These are phyloP conservation scores for Magnolia changhungtana DNA, from an alignment of 164 flowering plant genomes.

Conservation along the genomic window DNA sequence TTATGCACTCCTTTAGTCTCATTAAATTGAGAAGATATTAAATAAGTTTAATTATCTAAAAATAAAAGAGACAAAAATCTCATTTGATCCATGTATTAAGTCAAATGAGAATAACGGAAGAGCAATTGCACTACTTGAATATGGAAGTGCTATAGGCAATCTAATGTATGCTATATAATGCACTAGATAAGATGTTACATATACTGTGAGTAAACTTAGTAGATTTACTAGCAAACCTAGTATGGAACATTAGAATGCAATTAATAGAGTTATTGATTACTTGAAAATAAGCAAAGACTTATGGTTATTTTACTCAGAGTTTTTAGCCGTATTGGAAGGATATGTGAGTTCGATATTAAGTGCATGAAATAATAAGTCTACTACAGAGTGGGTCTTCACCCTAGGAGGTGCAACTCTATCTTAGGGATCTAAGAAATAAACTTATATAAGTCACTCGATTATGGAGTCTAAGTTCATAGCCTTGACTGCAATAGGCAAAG, in stretches of 20 bases:
- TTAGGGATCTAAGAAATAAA: background rate
- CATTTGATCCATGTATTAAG: background rate
- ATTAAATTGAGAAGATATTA: background rate
- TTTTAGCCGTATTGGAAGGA: background rate
- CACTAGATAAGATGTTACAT: background rate
- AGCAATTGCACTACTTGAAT: background rate
- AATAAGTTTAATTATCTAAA: background rate
- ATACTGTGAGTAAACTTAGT: background rate
- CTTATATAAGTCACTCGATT: no score
- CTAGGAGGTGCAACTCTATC: background rate
- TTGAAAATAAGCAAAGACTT: background rate
- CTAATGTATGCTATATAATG: background rate
- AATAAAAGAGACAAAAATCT: no score
- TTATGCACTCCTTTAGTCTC: background rate
- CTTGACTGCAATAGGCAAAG: background rate
- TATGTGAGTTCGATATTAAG: background rate
- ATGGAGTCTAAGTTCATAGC: background rate
- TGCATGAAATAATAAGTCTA: background rate
- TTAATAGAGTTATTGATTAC: background rate
- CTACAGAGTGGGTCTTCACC: background rate
- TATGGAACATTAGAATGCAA: background rate
- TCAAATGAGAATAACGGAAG: background rate
- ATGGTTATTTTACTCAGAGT: background rate
- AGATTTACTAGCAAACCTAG: background rate
- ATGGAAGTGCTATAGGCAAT: background rate